Base-by-base conservation (phyloP, 2,329 filamentous ascomycete species). In the Ambrosiella cleistominuta region DNA sequence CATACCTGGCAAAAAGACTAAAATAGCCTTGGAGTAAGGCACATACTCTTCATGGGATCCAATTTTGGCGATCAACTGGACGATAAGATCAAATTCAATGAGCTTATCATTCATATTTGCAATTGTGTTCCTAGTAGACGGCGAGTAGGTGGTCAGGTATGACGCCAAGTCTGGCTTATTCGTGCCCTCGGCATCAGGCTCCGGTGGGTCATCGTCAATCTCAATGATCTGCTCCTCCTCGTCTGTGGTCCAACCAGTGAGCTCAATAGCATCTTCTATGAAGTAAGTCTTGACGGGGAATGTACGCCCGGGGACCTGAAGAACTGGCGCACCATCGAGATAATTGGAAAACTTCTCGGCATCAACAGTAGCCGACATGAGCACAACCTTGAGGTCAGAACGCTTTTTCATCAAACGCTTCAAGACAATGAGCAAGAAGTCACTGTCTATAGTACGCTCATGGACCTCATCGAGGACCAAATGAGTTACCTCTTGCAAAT, bases 281-380 rank as follows among this genome's bases (percentile, higher is more conserved):
- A 87, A 97, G 62, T 81, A 83, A 42, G 90, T 87, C 64, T 88
- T 77, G 1, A 98, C 93, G 0, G 93, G 91, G 66, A 94, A 98
- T 0, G 91, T 97, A 52, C 93, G 81, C 0, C 93, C 93, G 1
- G 93, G 93, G 12, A 98, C 88, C 61, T 86, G 89, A 57, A 98
- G 74, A 45, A 97, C 82, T 0, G 91, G 91, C 0, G 91, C 91
- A 3, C 83, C 82, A 58, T 84, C 83, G 1, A 98, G 78, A 66
- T 97, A 98, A 9, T 81, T 80, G 0, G 93, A 96, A 67, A 98
- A 96, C 13, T 84, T 83, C 61, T 91, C 83, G 0, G 93, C 88
- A 68, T 98, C 88, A 7, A 98, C 88, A 0, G 93, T 98, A 9
- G 93, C 93, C 63, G 91, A 97, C 93, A 98, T 98, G 53, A 98